Conservation (phyloP, 306 rosid genomes). For the Prunus padus region DNA sequence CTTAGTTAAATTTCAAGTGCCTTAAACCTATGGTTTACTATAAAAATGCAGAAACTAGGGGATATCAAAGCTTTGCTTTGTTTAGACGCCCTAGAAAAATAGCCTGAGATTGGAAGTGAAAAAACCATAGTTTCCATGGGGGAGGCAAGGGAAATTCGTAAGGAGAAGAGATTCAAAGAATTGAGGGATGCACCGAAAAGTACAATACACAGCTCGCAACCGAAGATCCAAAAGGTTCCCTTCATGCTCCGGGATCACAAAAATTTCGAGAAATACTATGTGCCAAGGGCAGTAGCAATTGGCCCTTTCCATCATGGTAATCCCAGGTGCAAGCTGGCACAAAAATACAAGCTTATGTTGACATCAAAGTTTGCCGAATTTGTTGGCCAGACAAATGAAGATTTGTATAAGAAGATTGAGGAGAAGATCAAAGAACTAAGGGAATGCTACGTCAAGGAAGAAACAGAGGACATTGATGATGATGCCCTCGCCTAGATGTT, state of each 20-base stretch:
- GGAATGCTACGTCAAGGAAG: constrained; percentile 10
- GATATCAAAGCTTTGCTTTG: too few relatives aligned
- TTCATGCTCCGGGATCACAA: neutral
- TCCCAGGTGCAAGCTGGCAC: neutral
- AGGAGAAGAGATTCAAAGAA: neutral
- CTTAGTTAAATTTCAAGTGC: neutral
- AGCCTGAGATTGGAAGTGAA: neutral
- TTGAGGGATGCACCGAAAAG: neutral
- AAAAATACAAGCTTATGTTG: constrained; percentile 1
- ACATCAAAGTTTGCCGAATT: neutral
- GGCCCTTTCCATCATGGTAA: constrained; percentile 29
- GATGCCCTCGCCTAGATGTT: constrained; percentile 12
- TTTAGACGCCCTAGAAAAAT: neutral
- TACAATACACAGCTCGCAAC: neutral
- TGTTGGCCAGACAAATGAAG: neutral
- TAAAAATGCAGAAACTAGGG: neutral
- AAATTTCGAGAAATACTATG: neutral
- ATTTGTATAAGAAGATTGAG: neutral
- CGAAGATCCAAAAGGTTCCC: constrained; percentile 29
- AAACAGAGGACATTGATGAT: neutral
- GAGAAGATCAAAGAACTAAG: neutral
- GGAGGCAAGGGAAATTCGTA: neutral
- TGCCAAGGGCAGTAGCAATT: constrained; percentile 20
- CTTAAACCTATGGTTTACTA: neutral
- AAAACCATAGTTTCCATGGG: neutral